These are phyloP conservation scores for Leccinum huronense DNA, from an alignment of 1,284 basidiomycete species.

Conservation along the genomic window DNA sequence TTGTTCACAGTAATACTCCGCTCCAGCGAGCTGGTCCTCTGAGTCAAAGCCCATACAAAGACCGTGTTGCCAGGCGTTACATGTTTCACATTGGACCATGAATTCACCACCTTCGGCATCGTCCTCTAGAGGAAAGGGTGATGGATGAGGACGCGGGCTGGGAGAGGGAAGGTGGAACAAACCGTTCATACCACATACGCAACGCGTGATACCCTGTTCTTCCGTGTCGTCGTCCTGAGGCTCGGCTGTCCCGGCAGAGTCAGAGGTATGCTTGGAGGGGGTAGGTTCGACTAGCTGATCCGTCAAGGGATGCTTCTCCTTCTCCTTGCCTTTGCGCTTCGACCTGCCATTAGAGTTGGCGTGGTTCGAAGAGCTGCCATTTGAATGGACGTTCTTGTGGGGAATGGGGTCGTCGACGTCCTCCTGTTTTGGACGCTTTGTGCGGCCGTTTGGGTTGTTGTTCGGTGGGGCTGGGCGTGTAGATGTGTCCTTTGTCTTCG, in stretches of 20 bases:
- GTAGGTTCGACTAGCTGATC: conserved; percentile 29
- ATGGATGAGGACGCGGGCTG: conserved; percentile 20
- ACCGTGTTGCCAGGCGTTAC: conserved; percentile 98
- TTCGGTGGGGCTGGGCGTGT: conserved; percentile 46
- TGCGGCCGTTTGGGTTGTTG: conserved; percentile 44
- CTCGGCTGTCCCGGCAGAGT: conserved; percentile 37
- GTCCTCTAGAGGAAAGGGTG: conserved; percentile 49
- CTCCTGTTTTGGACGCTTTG: conserved; percentile 70
- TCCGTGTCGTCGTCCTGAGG: conserved; percentile 59
- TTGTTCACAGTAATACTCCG: conserved; percentile 90
- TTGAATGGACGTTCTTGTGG: conserved; percentile 46
- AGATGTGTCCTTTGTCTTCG: conserved; percentile 41
- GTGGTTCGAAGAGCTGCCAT: conserved; percentile 39
- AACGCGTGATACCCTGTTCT: conserved; percentile 86
- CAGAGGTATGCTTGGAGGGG: conserved; percentile 34
- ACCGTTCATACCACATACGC: conserved; percentile 91
- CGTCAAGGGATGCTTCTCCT: conserved; percentile 29
- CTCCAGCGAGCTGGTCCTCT: conserved; percentile 78
- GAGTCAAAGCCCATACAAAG: conserved; percentile 92
- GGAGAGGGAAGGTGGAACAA: conserved; percentile 34
- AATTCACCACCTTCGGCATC: conserved; percentile 82
- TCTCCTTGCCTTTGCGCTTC: conserved; percentile 39
- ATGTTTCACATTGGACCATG: conserved; percentile 98
- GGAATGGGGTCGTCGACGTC: conserved; percentile 60
- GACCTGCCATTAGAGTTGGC: conserved; percentile 37